phyloP scores from a whole-genome alignment of 768 basidiomycete genomes.

The Psilocybe azurescens region DNA sequence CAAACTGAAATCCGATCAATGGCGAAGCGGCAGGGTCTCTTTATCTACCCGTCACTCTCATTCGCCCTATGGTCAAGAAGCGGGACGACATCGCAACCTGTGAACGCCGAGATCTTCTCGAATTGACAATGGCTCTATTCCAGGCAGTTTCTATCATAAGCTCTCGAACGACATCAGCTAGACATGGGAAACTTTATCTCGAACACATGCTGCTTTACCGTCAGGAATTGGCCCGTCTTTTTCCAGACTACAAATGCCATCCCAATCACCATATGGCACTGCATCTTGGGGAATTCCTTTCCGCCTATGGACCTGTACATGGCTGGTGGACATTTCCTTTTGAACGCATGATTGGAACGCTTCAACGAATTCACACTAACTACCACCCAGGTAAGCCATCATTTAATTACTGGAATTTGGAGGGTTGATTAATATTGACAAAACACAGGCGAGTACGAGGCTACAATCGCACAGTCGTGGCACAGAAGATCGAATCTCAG shows the following conservation, averaged over 20 bases:
- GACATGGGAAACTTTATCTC: not conserved
- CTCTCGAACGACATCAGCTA: slow-evolving; percentile 3
- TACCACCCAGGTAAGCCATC: slow-evolving; percentile 12
- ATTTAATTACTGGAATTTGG: not conserved
- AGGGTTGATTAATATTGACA: not conserved
- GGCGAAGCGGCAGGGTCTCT: not conserved
- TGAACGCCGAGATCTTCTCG: not conserved
- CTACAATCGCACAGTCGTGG: slow-evolving; percentile 12
- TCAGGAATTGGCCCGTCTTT: not conserved
- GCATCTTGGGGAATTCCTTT: slow-evolving; percentile 20
- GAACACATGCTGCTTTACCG: slow-evolving; percentile 3
- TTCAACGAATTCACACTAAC: slow-evolving; percentile 40
- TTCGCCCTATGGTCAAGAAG: slow-evolving; percentile 1
- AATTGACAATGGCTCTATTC: slow-evolving; percentile 16
- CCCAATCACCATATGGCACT: slow-evolving; percentile 35
- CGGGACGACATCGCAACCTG: not conserved
- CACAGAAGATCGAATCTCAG: slow-evolving; percentile 6
- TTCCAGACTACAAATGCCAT: slow-evolving; percentile 7
- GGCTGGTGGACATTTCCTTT: slow-evolving; percentile 47
- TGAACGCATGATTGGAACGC: slow-evolving; percentile 38
- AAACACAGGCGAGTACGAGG: slow-evolving; percentile 14
- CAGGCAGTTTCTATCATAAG: slow-evolving; percentile 7
- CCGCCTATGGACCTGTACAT: slow-evolving; percentile 36
- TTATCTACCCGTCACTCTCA: slow-evolving; percentile 9
- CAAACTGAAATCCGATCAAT: slow-evolving; percentile 16